Percentiles rank a stretch among this genome's conserved stretches.
These are phyloP conservation scores for Chlorociboria aeruginascens DNA, from an alignment of 495 filamentous ascomycete genomes.

Conservation along the genomic window DNA sequence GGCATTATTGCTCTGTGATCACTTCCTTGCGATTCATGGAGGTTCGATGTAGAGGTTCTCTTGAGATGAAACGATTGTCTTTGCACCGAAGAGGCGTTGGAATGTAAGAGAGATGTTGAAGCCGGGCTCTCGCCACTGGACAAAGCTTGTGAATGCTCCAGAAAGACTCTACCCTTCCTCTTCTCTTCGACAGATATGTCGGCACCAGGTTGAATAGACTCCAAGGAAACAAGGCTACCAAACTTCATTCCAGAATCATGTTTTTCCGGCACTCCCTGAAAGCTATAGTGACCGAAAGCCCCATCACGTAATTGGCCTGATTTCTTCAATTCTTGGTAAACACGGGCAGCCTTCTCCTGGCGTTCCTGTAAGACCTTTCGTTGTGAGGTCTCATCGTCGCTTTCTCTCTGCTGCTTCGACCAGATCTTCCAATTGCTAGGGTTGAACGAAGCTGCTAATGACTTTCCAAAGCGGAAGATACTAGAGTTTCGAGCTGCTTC, in stretches of 20 bases:
- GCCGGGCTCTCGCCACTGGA: background rate
- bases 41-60: conserved; percentile 11
- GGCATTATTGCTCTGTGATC: background rate
- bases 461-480: conserved; percentile 49
- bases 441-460: conserved; percentile 42
- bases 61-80: conserved; percentile 11
- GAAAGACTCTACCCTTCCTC: conserved; percentile 12
- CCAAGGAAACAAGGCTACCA: background rate
- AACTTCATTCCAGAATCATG: conserved; percentile 18
- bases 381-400: conserved; percentile 22
- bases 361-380: conserved; percentile 22
- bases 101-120: background rate
- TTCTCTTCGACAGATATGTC: conserved; percentile 12
- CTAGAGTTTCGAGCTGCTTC: conserved; percentile 25
- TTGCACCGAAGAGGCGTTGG: background rate
- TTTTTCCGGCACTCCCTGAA: conserved; percentile 3
- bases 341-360: conserved; percentile 37
- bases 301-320: conserved; percentile 30
- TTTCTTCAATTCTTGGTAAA: conserved; percentile 51
- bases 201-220: background rate
- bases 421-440: conserved; percentile 31
- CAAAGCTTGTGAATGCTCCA: conserved; percentile 3
- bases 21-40: conserved; percentile 8
- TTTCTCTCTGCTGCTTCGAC: conserved; percentile 17
- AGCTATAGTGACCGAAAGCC: background rate